Evolutionary conservation across 805 yeast genomes (phyloP).

Genomic region (Lachancea cidri): DNA sequence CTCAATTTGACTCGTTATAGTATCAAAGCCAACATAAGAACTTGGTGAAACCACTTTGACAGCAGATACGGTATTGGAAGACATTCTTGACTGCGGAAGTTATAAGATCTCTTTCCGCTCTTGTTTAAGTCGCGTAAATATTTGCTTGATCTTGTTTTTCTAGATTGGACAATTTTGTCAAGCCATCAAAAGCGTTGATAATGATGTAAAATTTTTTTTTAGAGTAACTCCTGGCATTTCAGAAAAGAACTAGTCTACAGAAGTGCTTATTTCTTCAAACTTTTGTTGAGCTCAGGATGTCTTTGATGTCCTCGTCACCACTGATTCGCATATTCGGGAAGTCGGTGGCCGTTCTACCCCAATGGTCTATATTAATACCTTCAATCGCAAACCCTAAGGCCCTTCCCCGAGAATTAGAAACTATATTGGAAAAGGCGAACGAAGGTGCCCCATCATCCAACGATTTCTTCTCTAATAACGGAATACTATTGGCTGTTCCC

Average conservation of each 20-base stretch:
- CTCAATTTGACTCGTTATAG: slow-evolving; percentile 93
- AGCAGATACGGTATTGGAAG: not conserved
- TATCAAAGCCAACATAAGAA: slow-evolving; percentile 91
- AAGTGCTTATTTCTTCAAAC: no score
- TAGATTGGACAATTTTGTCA: not conserved
- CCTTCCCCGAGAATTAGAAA: not conserved
- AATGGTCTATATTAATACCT: not conserved
- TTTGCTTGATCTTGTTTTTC: not conserved
- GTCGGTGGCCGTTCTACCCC: not conserved
- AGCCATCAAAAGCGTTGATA: not conserved
- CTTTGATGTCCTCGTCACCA: not conserved
- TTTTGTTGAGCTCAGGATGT: no score
- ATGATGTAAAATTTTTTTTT: not conserved
- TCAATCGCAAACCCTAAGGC: not conserved
- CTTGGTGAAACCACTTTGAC: slow-evolving; percentile 43
- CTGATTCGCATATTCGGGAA: not conserved
- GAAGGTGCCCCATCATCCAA: slow-evolving; percentile 1
- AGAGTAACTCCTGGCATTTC: not conserved
- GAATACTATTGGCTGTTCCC: slow-evolving; percentile 84
- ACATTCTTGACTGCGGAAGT: slow-evolving; percentile 1
- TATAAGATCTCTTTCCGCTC: not conserved
- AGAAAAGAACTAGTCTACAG: not conserved
- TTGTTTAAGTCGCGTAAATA: not conserved
- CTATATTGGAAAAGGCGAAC: not conserved
- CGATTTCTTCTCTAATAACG: slow-evolving; percentile 51